Conservation (phyloP, 495 filamentous ascomycete genomes). For the Penicillium robsamsonii region DNA sequence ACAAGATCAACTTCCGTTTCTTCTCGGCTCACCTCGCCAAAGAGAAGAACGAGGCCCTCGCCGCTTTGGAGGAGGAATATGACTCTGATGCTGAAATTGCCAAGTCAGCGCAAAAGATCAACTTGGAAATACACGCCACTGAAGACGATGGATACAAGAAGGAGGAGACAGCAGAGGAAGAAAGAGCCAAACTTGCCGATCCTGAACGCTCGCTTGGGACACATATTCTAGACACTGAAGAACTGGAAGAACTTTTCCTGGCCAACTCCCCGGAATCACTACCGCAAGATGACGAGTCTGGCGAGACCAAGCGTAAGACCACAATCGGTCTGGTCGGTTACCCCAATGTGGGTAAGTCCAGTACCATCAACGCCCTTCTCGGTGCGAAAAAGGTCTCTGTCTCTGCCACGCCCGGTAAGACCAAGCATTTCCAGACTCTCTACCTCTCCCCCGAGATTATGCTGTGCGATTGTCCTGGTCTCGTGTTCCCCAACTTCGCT, state of each 20-base stretch:
- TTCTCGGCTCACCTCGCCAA: constrained; percentile 94
- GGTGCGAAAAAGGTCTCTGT: constrained; percentile 98
- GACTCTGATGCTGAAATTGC: constrained; percentile 49
- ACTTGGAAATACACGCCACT: constrained; percentile 32
- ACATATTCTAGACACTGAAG: constrained; percentile 84
- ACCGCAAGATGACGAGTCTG: constrained; percentile 35
- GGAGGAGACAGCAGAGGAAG: constrained; percentile 22
- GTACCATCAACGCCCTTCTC: constrained; percentile 96
- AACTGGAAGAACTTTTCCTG: constrained; percentile 87
- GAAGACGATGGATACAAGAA: constrained; percentile 31
- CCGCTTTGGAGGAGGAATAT: constrained; percentile 39
- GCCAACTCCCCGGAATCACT: constrained; percentile 60
- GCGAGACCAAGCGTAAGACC: constrained; percentile 56
- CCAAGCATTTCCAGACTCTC: constrained; percentile 99
- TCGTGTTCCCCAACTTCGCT: constrained; percentile 98
- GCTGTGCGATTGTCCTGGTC: constrained; percentile 96
- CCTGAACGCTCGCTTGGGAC: constrained; percentile 52
- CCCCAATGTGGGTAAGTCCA: constrained; percentile 98
- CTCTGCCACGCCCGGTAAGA: constrained; percentile 95
- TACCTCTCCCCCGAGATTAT: constrained; percentile 85
- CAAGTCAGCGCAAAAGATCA: constrained; percentile 37
- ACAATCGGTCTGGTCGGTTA: constrained; percentile 95
- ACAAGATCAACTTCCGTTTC: constrained; percentile 84
- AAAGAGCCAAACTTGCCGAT: constrained; percentile 26
- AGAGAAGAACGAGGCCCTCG: constrained; percentile 72